A percentile compares a stretch with the other conserved stretches of the same genome.
phyloP scores from a whole-genome alignment of 176 grass and related monocot genomes.

The Melocanna baccifera region DNA sequence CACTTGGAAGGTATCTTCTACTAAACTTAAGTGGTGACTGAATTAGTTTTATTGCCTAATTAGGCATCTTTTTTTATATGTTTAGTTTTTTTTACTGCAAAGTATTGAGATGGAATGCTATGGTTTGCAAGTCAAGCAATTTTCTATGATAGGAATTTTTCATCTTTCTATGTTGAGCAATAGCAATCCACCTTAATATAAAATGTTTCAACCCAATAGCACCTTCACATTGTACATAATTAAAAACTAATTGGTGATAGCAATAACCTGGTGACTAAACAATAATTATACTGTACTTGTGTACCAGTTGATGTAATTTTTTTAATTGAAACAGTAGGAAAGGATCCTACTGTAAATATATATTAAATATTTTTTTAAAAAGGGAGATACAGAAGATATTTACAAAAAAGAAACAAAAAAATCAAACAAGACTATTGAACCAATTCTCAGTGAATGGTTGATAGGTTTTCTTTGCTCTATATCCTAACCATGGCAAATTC shows the following conservation, averaged over 20 bases:
- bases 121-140: neutral
- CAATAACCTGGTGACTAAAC: neutral
- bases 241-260: neutral
- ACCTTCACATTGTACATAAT: neutral
- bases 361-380: too few relatives aligned
- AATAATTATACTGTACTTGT: neutral
- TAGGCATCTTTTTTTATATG: neutral
- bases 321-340: too few relatives aligned
- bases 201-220: neutral
- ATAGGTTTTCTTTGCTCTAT: too few relatives aligned
- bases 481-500: too few relatives aligned
- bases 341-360: too few relatives aligned
- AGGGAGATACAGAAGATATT: too few relatives aligned
- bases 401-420: too few relatives aligned
- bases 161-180: slow-evolving; percentile 12
- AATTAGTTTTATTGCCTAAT: neutral
- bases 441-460: too few relatives aligned
- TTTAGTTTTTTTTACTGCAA: neutral
- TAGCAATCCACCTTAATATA: neutral
- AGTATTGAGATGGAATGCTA: neutral
- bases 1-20: slow-evolving; percentile 74
- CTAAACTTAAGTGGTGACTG: neutral
- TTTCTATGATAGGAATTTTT: neutral
- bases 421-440: too few relatives aligned
- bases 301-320: neutral